Evolutionary conservation across 768 basidiomycete species (phyloP).

Genomic region (Leccinum aurantiacum): DNA sequence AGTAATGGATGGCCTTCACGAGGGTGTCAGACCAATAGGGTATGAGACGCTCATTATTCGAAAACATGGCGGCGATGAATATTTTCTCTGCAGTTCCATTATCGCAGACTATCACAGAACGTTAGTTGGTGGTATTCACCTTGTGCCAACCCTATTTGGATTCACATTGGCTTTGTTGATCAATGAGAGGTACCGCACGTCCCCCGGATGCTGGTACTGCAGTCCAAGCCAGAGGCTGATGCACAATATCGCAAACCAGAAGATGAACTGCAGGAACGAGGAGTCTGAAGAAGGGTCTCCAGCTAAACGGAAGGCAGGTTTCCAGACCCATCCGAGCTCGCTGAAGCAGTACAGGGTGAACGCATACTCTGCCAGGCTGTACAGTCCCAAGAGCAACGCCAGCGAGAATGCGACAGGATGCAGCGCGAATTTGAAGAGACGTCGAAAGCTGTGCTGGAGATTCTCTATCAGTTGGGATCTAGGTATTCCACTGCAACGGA

Average conservation of each 20-base stretch:
- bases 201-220: not conserved
- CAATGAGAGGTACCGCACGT: constrained; percentile 12
- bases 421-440: not conserved
- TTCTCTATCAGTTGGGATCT: too few relatives aligned
- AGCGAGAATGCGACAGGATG: not conserved
- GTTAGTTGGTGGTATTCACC: constrained; percentile 1
- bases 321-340: constrained; percentile 6
- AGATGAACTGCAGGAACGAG: not conserved
- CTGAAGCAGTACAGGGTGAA: constrained; percentile 13
- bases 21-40: constrained; percentile 40
- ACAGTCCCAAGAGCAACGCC: constrained; percentile 5
- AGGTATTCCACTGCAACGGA: too few relatives aligned
- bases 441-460: not conserved
- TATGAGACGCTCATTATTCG: constrained; percentile 38
- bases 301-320: constrained; percentile 17
- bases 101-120: not conserved
- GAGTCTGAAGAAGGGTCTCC: not conserved
- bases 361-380: constrained; percentile 8
- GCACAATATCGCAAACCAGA: constrained; percentile 13
- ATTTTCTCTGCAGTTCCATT: constrained; percentile 10
- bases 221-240: constrained; percentile 7
- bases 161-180: constrained; percentile 12
- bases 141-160: constrained; percentile 13
- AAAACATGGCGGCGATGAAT: constrained; percentile 36
- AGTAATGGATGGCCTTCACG: constrained; percentile 35